Evolutionary conservation across 2,329 filamentous ascomycete species (phyloP), one percentile per base, ranked within the genome.

Genomic region (Lachnellula arida): DNA sequence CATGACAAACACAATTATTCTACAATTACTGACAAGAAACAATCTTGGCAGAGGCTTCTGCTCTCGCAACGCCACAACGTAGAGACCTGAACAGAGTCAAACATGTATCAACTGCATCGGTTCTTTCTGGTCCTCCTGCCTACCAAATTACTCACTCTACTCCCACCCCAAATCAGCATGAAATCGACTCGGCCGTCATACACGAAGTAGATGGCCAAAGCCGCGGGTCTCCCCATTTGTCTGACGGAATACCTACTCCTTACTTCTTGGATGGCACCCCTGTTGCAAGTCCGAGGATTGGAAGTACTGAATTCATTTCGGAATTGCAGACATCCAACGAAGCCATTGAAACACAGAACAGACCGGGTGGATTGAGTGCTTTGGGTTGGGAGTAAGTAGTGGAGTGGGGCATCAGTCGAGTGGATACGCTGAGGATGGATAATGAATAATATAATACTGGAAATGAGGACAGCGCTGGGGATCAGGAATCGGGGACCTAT

Each of bases 141-240:
- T 56, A 56, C 19, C 50, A 53, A 32, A 43, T 39, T 14, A 34
- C 44, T 15, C 37, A 11, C 15, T 2, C 46, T 35, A 35, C 28
- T 9, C 37, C 50, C 28, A 37, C 23, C 37, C 25, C 46, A 17
- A 53, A 53, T 15, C 19, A 49, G 2, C 32, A 43, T 17, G 50
- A 56, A 14, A 56, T 56, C 17, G 54, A 47, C 22, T 46, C 50
- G 11, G 19, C 19, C 19, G 42, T 12, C 42, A 9, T 44, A 17
- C 42, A 44, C 11, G 42, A 44, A 23, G 19, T 44, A 44, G 42
- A 44, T 4, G 19, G 42, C 42, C 19, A 14, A 44, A 44, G 42
- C 14, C 5, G 8, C 14, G 9, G 37, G n/a, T 17, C 37, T 17
- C 37, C 14, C n/a, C 37, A 40, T 8, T 15, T 40, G 37, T 8